Percentiles rank a stretch among this genome's conserved stretches.
phyloP scores from a whole-genome alignment of 805 yeast species.

The Priceomyces medius region DNA sequence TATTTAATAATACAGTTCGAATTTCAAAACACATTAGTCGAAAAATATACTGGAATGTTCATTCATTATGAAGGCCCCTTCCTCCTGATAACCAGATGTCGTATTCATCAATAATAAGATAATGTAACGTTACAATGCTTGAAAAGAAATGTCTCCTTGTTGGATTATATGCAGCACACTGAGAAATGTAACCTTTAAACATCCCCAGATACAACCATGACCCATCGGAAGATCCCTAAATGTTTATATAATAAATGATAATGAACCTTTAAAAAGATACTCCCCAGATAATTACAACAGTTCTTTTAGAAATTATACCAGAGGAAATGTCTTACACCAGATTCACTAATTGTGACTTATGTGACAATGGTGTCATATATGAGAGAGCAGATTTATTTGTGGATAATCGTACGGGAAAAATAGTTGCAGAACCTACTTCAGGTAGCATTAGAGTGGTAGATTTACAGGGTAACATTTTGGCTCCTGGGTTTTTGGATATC shows the following conservation, averaged over 20 bases:
- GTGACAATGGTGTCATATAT: conserved; percentile 40
- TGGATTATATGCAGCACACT: background rate
- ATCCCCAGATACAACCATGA: background rate
- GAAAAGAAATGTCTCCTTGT: no score
- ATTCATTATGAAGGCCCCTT: background rate
- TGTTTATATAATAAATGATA: background rate
- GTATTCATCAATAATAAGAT: background rate
- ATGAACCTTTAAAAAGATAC: background rate
- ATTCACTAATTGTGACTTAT: conserved; percentile 43
- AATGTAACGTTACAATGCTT: conserved; percentile 4
- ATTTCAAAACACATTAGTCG: background rate
- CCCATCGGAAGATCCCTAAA: background rate
- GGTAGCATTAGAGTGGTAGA: conserved; percentile 32
- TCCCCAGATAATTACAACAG: background rate
- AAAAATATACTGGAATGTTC: background rate
- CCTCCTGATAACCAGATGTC: background rate
- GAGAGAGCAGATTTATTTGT: conserved; percentile 42
- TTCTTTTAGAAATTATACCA: background rate
- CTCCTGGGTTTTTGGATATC: conserved; percentile 58
- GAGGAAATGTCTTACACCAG: conserved; percentile 18
- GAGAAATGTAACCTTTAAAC: conserved; percentile 1
- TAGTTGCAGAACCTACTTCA: conserved; percentile 27
- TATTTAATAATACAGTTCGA: background rate
- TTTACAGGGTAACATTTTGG: conserved; percentile 45
- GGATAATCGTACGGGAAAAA: conserved; percentile 41